phyloP scores from a whole-genome alignment of 2,329 filamentous ascomycete species.

The Hyphodiscus sp. region DNA sequence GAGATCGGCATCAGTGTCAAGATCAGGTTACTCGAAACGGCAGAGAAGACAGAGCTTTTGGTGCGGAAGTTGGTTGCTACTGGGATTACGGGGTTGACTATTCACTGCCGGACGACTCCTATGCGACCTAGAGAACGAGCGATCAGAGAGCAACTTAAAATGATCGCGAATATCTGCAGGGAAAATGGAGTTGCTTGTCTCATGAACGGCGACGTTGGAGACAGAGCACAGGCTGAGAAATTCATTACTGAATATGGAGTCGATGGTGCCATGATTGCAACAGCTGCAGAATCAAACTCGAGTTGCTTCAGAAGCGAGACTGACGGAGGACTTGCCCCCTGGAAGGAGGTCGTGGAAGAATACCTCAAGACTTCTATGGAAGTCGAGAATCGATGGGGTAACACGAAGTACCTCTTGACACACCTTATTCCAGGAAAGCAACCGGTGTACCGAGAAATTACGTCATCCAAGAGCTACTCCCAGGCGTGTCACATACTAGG shows the following conservation, averaged over 20 bases:
- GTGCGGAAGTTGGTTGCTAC: conserved; percentile 76
- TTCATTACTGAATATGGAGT: conserved; percentile 76
- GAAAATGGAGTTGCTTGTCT: conserved; percentile 85
- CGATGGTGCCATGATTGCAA: conserved; percentile 96
- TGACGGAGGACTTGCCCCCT: conserved; percentile 65
- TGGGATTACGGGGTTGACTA: conserved; percentile 84
- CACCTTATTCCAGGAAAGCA: conserved; percentile 82
- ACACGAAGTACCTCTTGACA: conserved; percentile 85
- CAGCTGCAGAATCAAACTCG: conserved; percentile 82
- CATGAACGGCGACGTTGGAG: conserved; percentile 89
- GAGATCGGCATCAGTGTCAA: conserved; percentile 96
- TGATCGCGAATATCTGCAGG: conserved; percentile 75
- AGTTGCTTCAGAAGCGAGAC: conserved; percentile 70
- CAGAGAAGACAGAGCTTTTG: conserved; percentile 67
- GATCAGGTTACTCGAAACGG: conserved; percentile 77
- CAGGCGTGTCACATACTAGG: conserved; percentile 61
- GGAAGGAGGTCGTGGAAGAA: conserved; percentile 69
- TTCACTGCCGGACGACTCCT: conserved; percentile 92
- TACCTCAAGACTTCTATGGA: conserved; percentile 70
- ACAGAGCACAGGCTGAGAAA: conserved; percentile 61
- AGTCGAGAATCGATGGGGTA: conserved; percentile 79
- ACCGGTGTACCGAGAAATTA: conserved; percentile 54
- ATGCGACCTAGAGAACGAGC: conserved; percentile 90
- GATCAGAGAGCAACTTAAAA: conserved; percentile 76
- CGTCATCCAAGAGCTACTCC: conserved; percentile 62